Conservation (phyloP, 164 flowering plant species). For the Sextonia rubra region DNA sequence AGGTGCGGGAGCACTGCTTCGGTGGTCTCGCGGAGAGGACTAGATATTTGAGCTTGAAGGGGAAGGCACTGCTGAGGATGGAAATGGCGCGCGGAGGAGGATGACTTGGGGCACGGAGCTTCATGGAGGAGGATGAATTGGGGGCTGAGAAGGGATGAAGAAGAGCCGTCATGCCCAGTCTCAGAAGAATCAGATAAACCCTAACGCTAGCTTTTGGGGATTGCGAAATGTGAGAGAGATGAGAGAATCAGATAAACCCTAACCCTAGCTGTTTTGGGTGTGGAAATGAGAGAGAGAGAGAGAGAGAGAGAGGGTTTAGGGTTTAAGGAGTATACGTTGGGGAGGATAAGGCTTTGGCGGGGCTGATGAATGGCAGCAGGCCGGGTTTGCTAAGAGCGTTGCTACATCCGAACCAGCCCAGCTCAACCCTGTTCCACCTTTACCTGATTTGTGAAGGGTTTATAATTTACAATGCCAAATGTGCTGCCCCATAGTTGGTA, state of each 20-base stretch:
- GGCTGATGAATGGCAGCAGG: neutral
- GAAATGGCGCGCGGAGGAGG: neutral
- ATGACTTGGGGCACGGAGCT: neutral
- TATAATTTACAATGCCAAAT: no score
- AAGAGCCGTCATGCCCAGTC: neutral
- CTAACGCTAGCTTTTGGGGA: neutral
- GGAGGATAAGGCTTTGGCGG: neutral
- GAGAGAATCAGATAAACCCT: no score
- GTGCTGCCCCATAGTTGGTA: no score
- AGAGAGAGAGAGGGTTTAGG: neutral
- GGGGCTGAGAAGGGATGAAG: neutral
- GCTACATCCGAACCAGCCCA: no score
- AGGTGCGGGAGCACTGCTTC: neutral
- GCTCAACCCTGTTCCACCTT: no score
- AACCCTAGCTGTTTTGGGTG: no score
- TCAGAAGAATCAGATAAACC: neutral
- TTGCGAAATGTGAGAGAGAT: no score
- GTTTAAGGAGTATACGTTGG: neutral
- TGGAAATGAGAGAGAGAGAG: neutral
- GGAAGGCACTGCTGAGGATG: slow-evolving; percentile 3
- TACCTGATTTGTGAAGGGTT: no score
- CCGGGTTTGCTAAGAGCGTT: no score
- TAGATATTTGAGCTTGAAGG: slow-evolving; percentile 5
- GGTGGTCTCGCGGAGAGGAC: neutral
- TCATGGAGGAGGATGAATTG: neutral